Evolutionary conservation across 345 rosid genomes (phyloP).

Genomic region (Mercurialis annua): DNA sequence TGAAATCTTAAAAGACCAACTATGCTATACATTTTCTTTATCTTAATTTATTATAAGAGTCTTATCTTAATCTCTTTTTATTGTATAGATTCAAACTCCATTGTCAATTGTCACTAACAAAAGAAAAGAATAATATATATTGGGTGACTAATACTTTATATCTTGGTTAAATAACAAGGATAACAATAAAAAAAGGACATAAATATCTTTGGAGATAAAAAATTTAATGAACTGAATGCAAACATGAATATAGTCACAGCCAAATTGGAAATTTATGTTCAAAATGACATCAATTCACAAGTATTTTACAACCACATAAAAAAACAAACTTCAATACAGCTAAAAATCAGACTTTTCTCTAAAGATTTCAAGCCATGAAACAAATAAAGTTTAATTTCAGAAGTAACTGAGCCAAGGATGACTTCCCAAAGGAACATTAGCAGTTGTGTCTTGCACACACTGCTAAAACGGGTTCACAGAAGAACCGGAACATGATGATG

Average conservation of each 20-base stretch:
- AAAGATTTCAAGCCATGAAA: conserved; percentile 13
- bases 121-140: too few species aligned
- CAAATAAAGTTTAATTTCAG: conserved; percentile 14
- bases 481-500: conserved; percentile 41
- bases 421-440: conserved; percentile 65
- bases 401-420: conserved; percentile 87
- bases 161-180: too few species aligned
- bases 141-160: too few species aligned
- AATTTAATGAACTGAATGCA: conserved; percentile 12
- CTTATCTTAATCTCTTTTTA: too few species aligned
- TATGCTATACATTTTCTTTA: too few species aligned
- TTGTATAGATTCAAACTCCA: too few species aligned
- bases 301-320: neutral
- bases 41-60: too few species aligned
- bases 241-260: neutral
- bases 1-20: too few species aligned
- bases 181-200: too few species aligned
- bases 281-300: conserved; percentile 12
- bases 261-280: conserved; percentile 3
- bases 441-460: conserved; percentile 34
- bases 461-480: conserved; percentile 30
- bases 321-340: neutral
- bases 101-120: too few species aligned
- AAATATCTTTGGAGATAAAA: conserved; percentile 16
- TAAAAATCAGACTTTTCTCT: neutral